Conservation (phyloP, 257 asterid species). For the Plantago ovata region DNA sequence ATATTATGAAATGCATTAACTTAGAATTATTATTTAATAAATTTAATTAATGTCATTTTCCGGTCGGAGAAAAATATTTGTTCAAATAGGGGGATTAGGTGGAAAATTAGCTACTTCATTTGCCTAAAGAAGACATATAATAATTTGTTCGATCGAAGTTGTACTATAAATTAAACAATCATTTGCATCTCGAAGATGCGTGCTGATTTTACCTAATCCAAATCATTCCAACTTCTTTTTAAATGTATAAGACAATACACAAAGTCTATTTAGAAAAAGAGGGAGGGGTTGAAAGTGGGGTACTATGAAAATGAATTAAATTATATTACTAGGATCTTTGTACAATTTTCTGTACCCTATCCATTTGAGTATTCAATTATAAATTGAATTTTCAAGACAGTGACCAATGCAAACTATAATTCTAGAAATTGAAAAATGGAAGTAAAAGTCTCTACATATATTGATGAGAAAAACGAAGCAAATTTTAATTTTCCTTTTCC, state of each 20-base stretch:
- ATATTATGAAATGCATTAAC: background rate
- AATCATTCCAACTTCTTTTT: conserved; percentile 19
- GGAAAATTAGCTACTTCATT: conserved; percentile 23
- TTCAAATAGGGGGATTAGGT: conserved; percentile 27
- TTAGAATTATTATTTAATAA: background rate
- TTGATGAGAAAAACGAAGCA: too few relatives aligned
- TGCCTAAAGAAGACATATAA: conserved; percentile 18
- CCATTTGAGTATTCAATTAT: too few relatives aligned
- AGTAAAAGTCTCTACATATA: too few relatives aligned
- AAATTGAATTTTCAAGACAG: too few relatives aligned
- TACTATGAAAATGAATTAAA: background rate
- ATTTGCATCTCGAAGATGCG: conserved; percentile 19
- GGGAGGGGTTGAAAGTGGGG: conserved; percentile 27
- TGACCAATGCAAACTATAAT: too few relatives aligned
- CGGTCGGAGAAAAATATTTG: conserved; percentile 6
- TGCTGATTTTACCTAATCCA: conserved; percentile 42
- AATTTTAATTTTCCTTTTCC: too few relatives aligned
- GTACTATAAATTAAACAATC: conserved; percentile 17
- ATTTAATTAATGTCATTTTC: conserved; percentile 1
- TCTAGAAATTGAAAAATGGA: too few relatives aligned
- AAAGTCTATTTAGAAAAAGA: conserved; percentile 18
- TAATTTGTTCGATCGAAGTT: too few relatives aligned
- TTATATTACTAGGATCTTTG: background rate
- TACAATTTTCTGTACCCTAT: too few relatives aligned
- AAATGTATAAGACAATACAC: conserved; percentile 17